Evolutionary conservation across 768 basidiomycete genomes (phyloP).

Genomic region (Pleurotus tuoliensis): DNA sequence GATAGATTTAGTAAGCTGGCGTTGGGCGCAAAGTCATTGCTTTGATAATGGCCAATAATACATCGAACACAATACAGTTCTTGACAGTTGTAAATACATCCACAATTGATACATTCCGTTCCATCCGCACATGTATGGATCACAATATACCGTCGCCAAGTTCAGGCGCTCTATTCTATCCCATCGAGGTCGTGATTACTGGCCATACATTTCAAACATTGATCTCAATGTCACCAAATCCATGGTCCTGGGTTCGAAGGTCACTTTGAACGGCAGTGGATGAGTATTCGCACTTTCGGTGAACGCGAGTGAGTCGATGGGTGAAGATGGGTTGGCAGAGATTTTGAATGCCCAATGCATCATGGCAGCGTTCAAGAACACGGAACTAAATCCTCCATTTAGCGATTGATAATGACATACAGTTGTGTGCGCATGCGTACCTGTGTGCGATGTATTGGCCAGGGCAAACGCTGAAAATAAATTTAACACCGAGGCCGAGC

Average conservation of each 20-base stretch:
- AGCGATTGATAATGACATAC: not conserved
- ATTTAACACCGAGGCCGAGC: not conserved
- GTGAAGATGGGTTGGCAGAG: constrained; percentile 41
- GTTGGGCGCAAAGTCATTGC: too few species aligned
- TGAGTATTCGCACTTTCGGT: constrained; percentile 62
- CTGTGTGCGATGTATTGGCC: constrained; percentile 55
- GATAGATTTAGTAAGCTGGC: constrained; percentile 30
- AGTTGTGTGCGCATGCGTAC: constrained; percentile 23
- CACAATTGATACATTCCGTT: too few species aligned
- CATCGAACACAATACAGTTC: too few species aligned
- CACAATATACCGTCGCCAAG: too few species aligned
- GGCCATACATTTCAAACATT: constrained; percentile 37
- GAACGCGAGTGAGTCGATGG: constrained; percentile 61
- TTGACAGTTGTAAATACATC: too few species aligned
- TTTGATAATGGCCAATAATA: too few species aligned
- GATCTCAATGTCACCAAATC: constrained; percentile 31
- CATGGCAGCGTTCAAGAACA: constrained; percentile 63
- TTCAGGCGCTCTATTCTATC: too few species aligned
- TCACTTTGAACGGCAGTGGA: constrained; percentile 56
- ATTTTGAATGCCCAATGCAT: constrained; percentile 65
- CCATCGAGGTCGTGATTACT: not conserved
- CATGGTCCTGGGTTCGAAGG: constrained; percentile 47
- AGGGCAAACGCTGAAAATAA: constrained; percentile 49
- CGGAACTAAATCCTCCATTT: constrained; percentile 34
- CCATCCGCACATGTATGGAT: too few species aligned